A percentile compares a stretch with the other conserved stretches of the same genome.
Conservation (phyloP, 179 eudicot genomes). For the Monotropa hypopitys region DNA sequence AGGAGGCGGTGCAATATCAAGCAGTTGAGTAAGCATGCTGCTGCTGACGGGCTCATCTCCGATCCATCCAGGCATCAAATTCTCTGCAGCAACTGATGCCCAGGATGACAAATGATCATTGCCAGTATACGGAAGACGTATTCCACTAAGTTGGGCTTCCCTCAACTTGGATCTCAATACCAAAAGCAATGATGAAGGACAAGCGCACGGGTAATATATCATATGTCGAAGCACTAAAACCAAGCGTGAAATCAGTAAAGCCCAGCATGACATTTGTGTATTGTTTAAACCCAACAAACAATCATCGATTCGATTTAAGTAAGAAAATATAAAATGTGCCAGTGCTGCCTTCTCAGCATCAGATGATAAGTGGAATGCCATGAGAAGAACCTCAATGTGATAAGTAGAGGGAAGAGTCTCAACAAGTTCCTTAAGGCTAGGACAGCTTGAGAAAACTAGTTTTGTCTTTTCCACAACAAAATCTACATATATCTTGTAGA, state of each 20-base stretch:
- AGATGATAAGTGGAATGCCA: conserved; percentile 87
- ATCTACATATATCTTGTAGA: conserved; percentile 43
- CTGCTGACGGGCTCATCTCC: conserved; percentile 32
- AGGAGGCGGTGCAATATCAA: conserved; percentile 73
- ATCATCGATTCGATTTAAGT: conserved; percentile 36
- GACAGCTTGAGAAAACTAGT: conserved; percentile 27
- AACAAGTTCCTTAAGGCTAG: conserved; percentile 40
- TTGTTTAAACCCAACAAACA: conserved; percentile 25
- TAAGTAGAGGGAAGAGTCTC: conserved; percentile 63
- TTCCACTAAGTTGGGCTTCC: conserved; percentile 29
- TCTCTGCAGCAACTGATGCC: conserved; percentile 45
- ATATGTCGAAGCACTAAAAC: conserved; percentile 73
- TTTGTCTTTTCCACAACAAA: conserved; percentile 50
- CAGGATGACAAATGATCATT: conserved; percentile 40
- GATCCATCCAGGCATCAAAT: conserved; percentile 28
- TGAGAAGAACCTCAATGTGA: conserved; percentile 81
- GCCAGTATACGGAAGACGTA: conserved; percentile 20
- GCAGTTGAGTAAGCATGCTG: conserved; percentile 50
- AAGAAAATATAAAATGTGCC: conserved; percentile 41
- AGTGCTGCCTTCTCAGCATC: conserved; percentile 56
- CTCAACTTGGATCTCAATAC: conserved; percentile 68
- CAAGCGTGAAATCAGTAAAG: conserved; percentile 67
- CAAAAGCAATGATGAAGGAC: conserved; percentile 70
- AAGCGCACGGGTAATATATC: conserved; percentile 54
- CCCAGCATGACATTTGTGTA: conserved; percentile 74